A percentile compares a stretch with the other conserved stretches of the same genome.
These are phyloP conservation scores for Thraustotheca clavata DNA, from an alignment of 352 stramenopile genomes.

Conservation along the genomic window DNA sequence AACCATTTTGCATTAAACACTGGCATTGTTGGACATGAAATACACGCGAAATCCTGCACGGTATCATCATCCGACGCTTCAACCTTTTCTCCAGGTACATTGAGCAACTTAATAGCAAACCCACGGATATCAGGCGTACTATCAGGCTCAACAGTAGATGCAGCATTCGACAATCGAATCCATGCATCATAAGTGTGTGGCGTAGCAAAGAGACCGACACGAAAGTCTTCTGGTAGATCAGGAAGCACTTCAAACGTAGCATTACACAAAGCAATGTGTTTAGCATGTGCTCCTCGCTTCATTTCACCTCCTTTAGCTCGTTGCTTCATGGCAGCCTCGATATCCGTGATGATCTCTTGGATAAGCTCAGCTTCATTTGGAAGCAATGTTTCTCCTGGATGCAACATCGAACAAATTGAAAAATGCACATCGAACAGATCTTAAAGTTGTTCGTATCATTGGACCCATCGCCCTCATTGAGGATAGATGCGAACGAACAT, in stretches of 20 bases:
- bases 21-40: neutral
- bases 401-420: too few species aligned
- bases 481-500: too few species aligned
- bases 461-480: too few species aligned
- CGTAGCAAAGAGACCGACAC: neutral
- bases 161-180: neutral
- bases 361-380: too few species aligned
- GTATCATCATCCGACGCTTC: neutral
- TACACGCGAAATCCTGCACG: neutral
- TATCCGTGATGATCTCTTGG: too few species aligned
- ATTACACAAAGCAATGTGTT: neutral
- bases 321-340: too few species aligned
- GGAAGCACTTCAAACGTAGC: neutral
- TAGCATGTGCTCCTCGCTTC: too few species aligned
- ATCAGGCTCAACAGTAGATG: neutral
- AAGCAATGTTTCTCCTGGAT: too few species aligned
- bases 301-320: too few species aligned
- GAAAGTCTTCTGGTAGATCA: neutral
- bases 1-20: neutral
- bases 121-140: neutral
- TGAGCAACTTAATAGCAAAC: neutral
- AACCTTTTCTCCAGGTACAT: neutral
- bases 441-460: too few species aligned
- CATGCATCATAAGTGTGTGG: neutral
- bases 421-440: too few species aligned